Percentiles rank a stretch among this genome's conserved stretches.
These are phyloP conservation scores for Xylariaceae sp. DNA, from an alignment of 2,329 filamentous ascomycete species.

Conservation along the genomic window DNA sequence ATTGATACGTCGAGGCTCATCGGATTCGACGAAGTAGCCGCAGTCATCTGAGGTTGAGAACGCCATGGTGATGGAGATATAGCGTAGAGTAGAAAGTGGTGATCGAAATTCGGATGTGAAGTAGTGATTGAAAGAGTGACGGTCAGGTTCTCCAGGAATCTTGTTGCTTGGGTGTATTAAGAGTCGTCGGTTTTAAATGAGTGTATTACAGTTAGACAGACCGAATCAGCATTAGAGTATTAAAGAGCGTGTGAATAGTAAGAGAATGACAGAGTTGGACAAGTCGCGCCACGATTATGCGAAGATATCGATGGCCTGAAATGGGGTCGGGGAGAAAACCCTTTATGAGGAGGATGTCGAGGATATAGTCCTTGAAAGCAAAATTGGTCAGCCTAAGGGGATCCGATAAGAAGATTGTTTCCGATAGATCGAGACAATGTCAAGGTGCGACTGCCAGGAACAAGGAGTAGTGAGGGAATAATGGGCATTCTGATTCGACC, in stretches of 20 bases:
- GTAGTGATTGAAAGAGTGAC: constrained; percentile 41
- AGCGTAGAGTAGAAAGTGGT: constrained; percentile 29
- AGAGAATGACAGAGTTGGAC: constrained; percentile 56
- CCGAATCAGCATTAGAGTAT: constrained; percentile 53
- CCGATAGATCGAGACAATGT: constrained; percentile 18
- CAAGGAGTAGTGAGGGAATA: constrained; percentile 24
- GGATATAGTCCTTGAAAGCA: constrained; percentile 26
- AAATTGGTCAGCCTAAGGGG: constrained; percentile 23
- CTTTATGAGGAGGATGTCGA: constrained; percentile 47
- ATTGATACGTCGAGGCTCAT: constrained; percentile 57
- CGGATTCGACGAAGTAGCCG: constrained; percentile 55
- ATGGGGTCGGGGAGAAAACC: constrained; percentile 42
- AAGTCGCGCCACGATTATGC: constrained; percentile 43
- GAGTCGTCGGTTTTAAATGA: constrained; percentile 38
- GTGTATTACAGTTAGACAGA: constrained; percentile 41
- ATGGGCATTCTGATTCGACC: constrained; percentile 23
- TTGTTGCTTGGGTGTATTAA: constrained; percentile 36
- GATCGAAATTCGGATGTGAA: constrained; percentile 23
- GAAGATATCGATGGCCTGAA: constrained; percentile 27
- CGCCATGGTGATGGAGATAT: constrained; percentile 40
- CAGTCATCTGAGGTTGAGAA: constrained; percentile 41
- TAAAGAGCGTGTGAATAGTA: constrained; percentile 55
- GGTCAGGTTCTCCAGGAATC: constrained; percentile 52
- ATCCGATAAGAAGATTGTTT: constrained; percentile 20
- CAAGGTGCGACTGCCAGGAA: constrained; percentile 24